phyloP scores from a whole-genome alignment of 2,329 filamentous ascomycete genomes.

The Colletotrichum scovillei region DNA sequence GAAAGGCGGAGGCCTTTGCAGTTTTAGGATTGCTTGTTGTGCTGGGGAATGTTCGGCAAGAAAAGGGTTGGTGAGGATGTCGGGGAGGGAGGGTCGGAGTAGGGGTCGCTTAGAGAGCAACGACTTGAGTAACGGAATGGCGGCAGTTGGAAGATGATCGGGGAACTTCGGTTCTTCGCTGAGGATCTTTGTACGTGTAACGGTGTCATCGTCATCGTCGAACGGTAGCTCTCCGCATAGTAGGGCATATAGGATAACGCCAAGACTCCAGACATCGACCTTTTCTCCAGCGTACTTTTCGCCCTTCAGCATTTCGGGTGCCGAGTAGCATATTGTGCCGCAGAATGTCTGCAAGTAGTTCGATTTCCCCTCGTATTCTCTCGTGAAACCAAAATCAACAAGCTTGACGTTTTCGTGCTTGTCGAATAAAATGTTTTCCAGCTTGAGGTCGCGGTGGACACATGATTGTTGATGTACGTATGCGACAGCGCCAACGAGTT shows the following conservation, averaged over 20 bases:
- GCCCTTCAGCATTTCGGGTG: conserved; percentile 97
- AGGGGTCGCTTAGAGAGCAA: conserved; percentile 93
- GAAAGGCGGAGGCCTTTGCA: conserved; percentile 85
- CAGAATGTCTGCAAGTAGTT: conserved; percentile 98
- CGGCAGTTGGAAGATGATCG: conserved; percentile 81
- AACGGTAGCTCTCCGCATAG: conserved; percentile 90
- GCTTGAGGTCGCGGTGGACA: conserved; percentile 95
- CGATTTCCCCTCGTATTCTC: conserved; percentile 94
- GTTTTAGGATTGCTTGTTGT: conserved; percentile 88
- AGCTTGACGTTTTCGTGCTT: conserved; percentile 98
- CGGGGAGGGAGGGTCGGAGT: conserved; percentile 81
- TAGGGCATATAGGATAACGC: conserved; percentile 85
- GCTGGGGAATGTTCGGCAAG: conserved; percentile 86
- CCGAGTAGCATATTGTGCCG: conserved; percentile 96
- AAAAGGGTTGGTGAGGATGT: conserved; percentile 90
- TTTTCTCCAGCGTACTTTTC: conserved; percentile 99
- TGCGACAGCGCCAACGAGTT: conserved; percentile 92
- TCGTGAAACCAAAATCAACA: conserved; percentile 97
- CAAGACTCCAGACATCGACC: conserved; percentile 95
- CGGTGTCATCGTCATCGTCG: conserved; percentile 92
- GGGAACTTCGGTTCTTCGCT: conserved; percentile 88
- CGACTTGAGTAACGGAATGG: conserved; percentile 78
- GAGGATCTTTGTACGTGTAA: conserved; percentile 87
- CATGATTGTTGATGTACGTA: conserved; percentile 97
- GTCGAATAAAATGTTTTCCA: conserved; percentile 96